Evolutionary conservation across 1,284 basidiomycete species (phyloP).

Genomic region (Porodaedalea pini): DNA sequence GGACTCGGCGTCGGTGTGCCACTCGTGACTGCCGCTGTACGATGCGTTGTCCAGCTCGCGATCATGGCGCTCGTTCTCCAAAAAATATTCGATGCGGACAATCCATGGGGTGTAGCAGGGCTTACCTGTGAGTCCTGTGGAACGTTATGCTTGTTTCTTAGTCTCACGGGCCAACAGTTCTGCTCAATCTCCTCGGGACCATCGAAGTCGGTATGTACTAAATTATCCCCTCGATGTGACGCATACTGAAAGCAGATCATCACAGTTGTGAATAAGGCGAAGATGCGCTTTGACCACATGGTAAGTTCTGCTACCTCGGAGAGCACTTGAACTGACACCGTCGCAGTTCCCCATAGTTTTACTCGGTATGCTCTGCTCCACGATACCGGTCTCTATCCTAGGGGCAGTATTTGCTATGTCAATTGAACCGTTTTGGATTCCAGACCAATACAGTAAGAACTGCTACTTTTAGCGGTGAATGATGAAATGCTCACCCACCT

Average conservation of each 20-base stretch:
- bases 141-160: background rate
- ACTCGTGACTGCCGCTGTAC: slow-evolving; percentile 62
- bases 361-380: slow-evolving; percentile 66
- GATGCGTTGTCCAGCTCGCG: slow-evolving; percentile 76
- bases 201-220: slow-evolving; percentile 60
- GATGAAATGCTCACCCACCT: background rate
- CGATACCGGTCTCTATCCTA: slow-evolving; percentile 76
- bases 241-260: slow-evolving; percentile 19
- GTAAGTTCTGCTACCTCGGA: slow-evolving; percentile 35
- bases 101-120: slow-evolving; percentile 68
- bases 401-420: slow-evolving; percentile 78
- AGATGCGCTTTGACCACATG: slow-evolving; percentile 72
- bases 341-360: slow-evolving; percentile 67
- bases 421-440: slow-evolving; percentile 74
- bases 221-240: too few relatives aligned
- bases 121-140: slow-evolving; percentile 56
- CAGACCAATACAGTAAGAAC: slow-evolving; percentile 70
- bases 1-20: slow-evolving; percentile 67
- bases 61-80: slow-evolving; percentile 69
- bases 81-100: slow-evolving; percentile 70
- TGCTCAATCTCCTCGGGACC: slow-evolving; percentile 72
- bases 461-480: background rate
- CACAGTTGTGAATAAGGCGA: slow-evolving; percentile 66
- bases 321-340: slow-evolving; percentile 5
- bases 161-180: slow-evolving; percentile 34